Conservation (phyloP, 352 stramenopile species). For the Phytophthora sp. region DNA sequence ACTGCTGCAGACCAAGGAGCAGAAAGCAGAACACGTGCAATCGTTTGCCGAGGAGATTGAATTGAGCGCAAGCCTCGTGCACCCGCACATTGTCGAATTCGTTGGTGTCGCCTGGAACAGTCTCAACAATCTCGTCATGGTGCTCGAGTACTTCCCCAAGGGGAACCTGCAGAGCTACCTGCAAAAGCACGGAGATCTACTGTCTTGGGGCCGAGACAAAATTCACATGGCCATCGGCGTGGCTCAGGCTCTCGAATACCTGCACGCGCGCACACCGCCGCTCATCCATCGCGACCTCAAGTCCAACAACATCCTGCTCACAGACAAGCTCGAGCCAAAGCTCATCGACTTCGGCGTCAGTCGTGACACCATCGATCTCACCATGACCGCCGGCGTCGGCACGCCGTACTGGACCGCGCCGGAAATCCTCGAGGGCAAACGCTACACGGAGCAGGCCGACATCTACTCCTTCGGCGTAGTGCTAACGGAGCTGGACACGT, state of each 20-base stretch:
- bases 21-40: conserved; percentile 33
- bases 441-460: conserved; percentile 65
- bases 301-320: conserved; percentile 79
- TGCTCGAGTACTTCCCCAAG: conserved; percentile 40
- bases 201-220: conserved; percentile 47
- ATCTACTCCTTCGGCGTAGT: conserved; percentile 80
- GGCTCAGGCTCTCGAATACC: conserved; percentile 35
- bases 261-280: conserved; percentile 26
- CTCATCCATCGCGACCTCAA: conserved; percentile 46
- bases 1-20: conserved; percentile 35
- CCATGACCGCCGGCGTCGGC: conserved; percentile 71
- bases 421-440: conserved; percentile 64
- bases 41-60: conserved; percentile 62
- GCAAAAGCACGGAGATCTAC: conserved; percentile 18
- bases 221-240: conserved; percentile 55
- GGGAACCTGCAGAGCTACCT: conserved; percentile 29
- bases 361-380: conserved; percentile 20
- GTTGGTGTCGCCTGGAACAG: conserved; percentile 62
- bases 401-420: conserved; percentile 86
- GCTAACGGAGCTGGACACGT: conserved; percentile 47
- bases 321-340: conserved; percentile 63
- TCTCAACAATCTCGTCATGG: conserved; percentile 39
- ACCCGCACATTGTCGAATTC: conserved; percentile 60
- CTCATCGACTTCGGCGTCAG: conserved; percentile 88
- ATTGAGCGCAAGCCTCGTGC: conserved; percentile 51